Evolutionary conservation across 2,329 filamentous ascomycete species (phyloP), one percentile per base, ranked within the genome.

Genomic region (Anthostomella pinea): DNA sequence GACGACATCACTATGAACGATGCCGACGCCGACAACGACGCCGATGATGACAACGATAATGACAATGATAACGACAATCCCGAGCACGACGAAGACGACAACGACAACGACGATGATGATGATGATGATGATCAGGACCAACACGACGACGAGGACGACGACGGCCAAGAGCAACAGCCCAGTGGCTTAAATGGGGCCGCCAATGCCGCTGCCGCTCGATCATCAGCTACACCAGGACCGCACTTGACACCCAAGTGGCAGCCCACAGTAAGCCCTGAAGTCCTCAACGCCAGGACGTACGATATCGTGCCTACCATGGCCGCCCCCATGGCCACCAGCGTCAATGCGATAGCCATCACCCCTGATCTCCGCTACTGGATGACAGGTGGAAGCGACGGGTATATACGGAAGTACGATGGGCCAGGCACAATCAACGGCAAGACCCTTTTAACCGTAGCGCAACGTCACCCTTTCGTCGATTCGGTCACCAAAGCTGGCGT

Each of bases 251-350:
- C 53, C 27, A 59, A 51, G 43, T 70, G 60, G 52, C 79, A 77
- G 30, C 84, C 83, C 1, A 72, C 68, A 32, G 73, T 89, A n/a
- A 79, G 86, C 1, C 73, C 82, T 8, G 89, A 95, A 56, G 85
- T 81, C n/a, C 68, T 95, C 32, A 83, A 75, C 2, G 91, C 93
- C 10, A 69, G 74, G 25, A 78, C 85, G 2, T 98, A 97, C 68
- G 93, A 98, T 59, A 95, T 98, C 42, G 85, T 95, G 1, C 93
- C 93, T 2, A 97, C 93, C 15, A 97, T 97, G 67, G 93, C 93
- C 2, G 93, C 93, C 3, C 93, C 93, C 1, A 90, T 96, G 61
- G 86, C 88, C 45, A 98, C 93, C 3, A 96, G 89, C 35, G 87
- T 98, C 64, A 98, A 98, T 58, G 84, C 89, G 8, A 78, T 98